These are phyloP conservation scores for Hordeum vulgare DNA, from an alignment of 176 grass and related monocot genomes.

Conservation along the genomic window MorexV3_pseudomolecules_assembly NC_058522.1:542604613-542605112, in stretches of 20 bases:
- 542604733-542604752: not conserved
- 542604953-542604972: not conserved
- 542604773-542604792: not conserved
- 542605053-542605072: slow-evolving; percentile 10
- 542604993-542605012: not conserved
- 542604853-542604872: not conserved
- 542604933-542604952: not conserved
- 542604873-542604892: slow-evolving; percentile 25
- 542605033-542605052: not conserved
- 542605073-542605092: slow-evolving; percentile 8
- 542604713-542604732: not conserved
- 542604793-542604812: not conserved
- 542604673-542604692: not conserved
- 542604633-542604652: not conserved
- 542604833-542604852: not conserved
- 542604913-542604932: slow-evolving; percentile 29
- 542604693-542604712: slow-evolving; percentile 11
- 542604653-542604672: not conserved
- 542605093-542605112: slow-evolving; percentile 29
- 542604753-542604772: slow-evolving; percentile 1
- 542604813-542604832: not conserved
- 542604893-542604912: slow-evolving; percentile 25
- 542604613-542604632: not conserved
- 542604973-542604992: not conserved
- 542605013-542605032: too few species aligned